phyloP scores from a whole-genome alignment of 202 grass and related monocot species.

The Brachypodium distachyon region DNA sequence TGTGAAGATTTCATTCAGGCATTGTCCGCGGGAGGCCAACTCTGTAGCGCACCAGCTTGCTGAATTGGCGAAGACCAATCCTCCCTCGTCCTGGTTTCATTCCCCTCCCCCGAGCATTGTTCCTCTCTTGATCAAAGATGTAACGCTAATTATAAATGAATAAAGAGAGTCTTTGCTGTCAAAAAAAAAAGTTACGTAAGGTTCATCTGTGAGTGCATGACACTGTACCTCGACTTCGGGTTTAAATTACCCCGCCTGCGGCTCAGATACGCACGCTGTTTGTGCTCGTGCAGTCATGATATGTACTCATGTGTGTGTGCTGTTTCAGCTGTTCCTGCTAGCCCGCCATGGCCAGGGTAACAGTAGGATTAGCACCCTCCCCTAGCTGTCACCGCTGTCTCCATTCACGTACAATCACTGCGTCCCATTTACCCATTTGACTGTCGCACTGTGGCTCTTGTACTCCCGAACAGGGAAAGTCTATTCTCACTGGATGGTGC shows the following conservation, averaged over 20 bases:
- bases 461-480: not conserved
- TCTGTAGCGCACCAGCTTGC: no score
- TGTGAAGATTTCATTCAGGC: no score
- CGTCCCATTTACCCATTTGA: not conserved
- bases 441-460: not conserved
- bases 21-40: no score
- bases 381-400: not conserved
- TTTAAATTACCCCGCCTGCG: not conserved
- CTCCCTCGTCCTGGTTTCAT: no score
- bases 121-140: no score
- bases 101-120: no score
- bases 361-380: not conserved
- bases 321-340: not conserved
- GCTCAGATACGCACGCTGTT: not conserved
- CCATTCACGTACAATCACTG: constrained; percentile 16
- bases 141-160: no score
- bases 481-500: not conserved
- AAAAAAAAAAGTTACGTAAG: no score
- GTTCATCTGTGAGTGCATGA: not conserved
- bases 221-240: not conserved
- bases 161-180: no score
- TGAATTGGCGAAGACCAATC: no score
- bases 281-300: not conserved
- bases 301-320: no score
- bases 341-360: not conserved